Conservation (phyloP, 2,329 filamentous ascomycete genomes). For the Endocalyx cinctus region DNA sequence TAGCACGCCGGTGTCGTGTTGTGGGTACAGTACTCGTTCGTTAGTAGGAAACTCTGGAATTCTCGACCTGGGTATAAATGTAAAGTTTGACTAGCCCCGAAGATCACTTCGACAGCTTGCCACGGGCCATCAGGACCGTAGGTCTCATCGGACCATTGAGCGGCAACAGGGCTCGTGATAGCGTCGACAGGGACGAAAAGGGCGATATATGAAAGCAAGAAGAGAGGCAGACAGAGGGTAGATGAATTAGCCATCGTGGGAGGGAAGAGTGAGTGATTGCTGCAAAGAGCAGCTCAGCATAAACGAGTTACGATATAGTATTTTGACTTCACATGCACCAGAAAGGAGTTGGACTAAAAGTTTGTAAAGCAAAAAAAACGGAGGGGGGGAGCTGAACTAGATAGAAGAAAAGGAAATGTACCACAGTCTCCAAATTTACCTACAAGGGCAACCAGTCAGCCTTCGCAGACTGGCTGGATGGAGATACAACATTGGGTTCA, state of each 20-base stretch:
- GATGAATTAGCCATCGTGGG: conserved; percentile 16
- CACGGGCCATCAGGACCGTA: conserved; percentile 32
- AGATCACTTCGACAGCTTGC: conserved; percentile 23
- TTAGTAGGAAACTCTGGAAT: conserved; percentile 22
- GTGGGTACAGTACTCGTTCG: conserved; percentile 22
- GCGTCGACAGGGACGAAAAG: conserved; percentile 12
- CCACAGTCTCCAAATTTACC: no score
- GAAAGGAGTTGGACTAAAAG: no score
- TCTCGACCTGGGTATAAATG: conserved; percentile 26
- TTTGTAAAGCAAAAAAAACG: no score
- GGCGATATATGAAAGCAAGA: conserved; percentile 19
- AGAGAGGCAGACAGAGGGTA: conserved; percentile 14
- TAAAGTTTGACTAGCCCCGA: conserved; percentile 18
- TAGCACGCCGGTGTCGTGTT: conserved; percentile 19
- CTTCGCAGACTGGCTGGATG: no score
- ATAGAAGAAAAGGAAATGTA: no score
- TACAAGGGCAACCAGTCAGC: no score
- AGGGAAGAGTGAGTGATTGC: no score
- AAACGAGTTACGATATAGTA: no score
- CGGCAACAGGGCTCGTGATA: conserved; percentile 14
- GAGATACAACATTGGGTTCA: no score
- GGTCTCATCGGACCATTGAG: conserved; percentile 20
- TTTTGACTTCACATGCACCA: no score
- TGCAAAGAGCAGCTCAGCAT: conserved; percentile 1
- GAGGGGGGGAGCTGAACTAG: no score